Conservation (phyloP, 257 asterid species). For the Datura wrightii region DNA sequence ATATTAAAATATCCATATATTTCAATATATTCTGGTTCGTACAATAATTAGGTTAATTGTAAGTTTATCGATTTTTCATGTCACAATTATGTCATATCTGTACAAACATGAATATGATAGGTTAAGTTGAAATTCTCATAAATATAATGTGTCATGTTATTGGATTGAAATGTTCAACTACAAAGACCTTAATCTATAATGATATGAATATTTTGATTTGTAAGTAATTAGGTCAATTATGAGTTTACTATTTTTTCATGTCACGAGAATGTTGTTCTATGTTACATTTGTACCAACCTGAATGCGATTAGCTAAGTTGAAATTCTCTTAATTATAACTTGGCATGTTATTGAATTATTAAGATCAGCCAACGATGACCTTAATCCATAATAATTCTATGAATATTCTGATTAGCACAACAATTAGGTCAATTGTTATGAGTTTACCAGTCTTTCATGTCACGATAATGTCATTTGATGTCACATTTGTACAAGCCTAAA, state of each 20-base stretch:
- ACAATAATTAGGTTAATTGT: too few relatives aligned
- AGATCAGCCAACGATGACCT: too few relatives aligned
- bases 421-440: too few relatives aligned
- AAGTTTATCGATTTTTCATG: background rate
- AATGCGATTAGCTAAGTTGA: background rate
- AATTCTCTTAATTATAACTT: too few relatives aligned
- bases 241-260: background rate
- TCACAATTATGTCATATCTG: background rate
- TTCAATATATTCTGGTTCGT: too few relatives aligned
- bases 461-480: background rate
- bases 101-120: background rate
- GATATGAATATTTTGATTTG: background rate
- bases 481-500: background rate
- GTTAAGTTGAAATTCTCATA: background rate
- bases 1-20: too few relatives aligned
- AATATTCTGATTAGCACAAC: too few relatives aligned
- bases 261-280: background rate
- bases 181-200: rapidly evolving
- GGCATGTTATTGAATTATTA: too few relatives aligned
- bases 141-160: background rate
- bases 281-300: rapidly evolving
- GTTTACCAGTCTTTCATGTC: background rate
- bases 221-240: background rate
- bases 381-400: too few relatives aligned
- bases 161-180: background rate